These are phyloP conservation scores for Aureobasidium lini DNA, from an alignment of 2,329 filamentous ascomycete genomes.

Conservation along the genomic window DNA sequence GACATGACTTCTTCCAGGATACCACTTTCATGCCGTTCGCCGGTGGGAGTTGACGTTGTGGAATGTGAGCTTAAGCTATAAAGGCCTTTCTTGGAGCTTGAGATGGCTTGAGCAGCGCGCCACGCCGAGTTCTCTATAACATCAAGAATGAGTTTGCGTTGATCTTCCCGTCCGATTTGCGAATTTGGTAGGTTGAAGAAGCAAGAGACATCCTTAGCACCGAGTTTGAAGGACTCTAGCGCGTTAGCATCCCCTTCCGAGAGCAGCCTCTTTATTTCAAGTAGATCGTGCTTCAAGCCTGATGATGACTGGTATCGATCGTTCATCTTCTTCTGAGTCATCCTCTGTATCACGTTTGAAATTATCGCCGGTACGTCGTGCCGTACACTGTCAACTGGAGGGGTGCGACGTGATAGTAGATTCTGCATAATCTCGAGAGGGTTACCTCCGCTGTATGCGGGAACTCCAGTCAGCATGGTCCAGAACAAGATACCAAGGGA, in stretches of 20 bases:
- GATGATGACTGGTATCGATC: constrained; percentile 87
- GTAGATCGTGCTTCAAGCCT: constrained; percentile 74
- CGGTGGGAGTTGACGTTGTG: constrained; percentile 18
- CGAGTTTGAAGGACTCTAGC: constrained; percentile 67
- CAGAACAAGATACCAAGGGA: constrained; percentile 85
- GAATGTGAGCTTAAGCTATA: constrained; percentile 43
- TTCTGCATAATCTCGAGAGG: constrained; percentile 89
- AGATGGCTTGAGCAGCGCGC: constrained; percentile 43
- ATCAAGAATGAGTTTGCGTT: constrained; percentile 61
- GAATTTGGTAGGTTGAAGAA: constrained; percentile 79
- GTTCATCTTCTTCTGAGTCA: constrained; percentile 79
- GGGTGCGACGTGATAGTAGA: constrained; percentile 71
- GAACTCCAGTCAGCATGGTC: constrained; percentile 70
- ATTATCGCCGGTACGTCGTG: constrained; percentile 79
- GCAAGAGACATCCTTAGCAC: constrained; percentile 79
- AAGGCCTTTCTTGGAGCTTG: constrained; percentile 33
- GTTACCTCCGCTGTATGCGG: constrained; percentile 70
- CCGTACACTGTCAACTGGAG: constrained; percentile 66
- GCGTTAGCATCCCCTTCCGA: constrained; percentile 65
- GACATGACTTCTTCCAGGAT: constrained; percentile 38
- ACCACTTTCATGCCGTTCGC: constrained; percentile 23
- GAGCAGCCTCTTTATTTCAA: constrained; percentile 65
- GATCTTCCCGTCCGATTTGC: constrained; percentile 72
- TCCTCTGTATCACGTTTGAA: constrained; percentile 78
- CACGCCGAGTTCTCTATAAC: constrained; percentile 71